Base-by-base conservation (phyloP, 495 filamentous ascomycete genomes). In the Aspergillus nidulans region DNA sequence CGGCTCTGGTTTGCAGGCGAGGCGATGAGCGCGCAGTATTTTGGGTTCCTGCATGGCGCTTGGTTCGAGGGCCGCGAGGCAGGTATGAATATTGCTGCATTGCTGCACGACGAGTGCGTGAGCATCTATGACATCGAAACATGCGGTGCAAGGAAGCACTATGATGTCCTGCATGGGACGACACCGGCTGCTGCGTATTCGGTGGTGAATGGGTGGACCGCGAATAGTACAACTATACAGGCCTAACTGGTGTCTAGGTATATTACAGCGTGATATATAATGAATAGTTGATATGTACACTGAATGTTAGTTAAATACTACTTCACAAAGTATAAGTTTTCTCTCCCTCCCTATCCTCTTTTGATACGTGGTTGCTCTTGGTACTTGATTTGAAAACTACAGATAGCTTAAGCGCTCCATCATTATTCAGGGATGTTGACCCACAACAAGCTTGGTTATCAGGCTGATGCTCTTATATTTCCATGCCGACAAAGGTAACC, bases 1-100 rank as follows among this genome's bases (percentile, higher is more conserved):
- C 66, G 81, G 3, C 63, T 91, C 18, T 89, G 77, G 69, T 91
- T 89, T 64, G 86, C 87, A 1, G 87, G 87, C 1, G 87, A 90
- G 61, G 82, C 84, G 23, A 88, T 85, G 0, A 87, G 82, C 55
- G 70, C 81, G 12, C 74, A 83, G 66, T 88, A 85, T 59, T 91
- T 81, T 69, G 87, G 87, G 0, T 90, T 87, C 65, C 64, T 91
- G 68, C 87, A 90, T 18, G 85, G 83, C 1, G 80, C 81, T 4
- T 89, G 75, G 69, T 83, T 78, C 38, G 84, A 87, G 66, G 85
- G 85, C 0, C 69, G 73, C 19, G 72, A 78, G 43, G 82, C 72
- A 0, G 84, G 78, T 1, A 60, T 71, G 55, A 63, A 71, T 18
- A 76, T 86, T 49, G 83, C 79, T 19, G 61, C 77, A 23, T 25